Percentiles rank a stretch among this genome's conserved stretches.
phyloP scores from a whole-genome alignment of 2,329 filamentous ascomycete species.

The Ophiostoma australiae region DNA sequence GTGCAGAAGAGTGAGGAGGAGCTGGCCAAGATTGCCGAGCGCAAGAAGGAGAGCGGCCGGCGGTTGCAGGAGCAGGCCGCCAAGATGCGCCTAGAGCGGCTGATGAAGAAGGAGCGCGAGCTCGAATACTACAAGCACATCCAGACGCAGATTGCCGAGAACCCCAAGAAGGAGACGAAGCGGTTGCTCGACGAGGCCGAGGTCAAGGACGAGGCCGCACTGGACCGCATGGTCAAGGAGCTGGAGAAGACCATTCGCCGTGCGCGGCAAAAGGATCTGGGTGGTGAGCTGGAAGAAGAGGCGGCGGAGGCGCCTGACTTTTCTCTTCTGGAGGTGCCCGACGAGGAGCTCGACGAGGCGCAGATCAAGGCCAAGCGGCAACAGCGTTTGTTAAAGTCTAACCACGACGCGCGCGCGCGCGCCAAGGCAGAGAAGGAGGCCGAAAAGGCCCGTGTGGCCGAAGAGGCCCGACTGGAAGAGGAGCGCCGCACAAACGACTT shows the following conservation, averaged over 20 bases:
- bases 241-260: constrained; percentile 86
- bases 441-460: constrained; percentile 76
- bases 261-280: constrained; percentile 88
- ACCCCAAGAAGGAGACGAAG: constrained; percentile 87
- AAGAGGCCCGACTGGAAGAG: constrained; percentile 77
- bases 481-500: constrained; percentile 80
- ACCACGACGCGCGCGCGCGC: constrained; percentile 85
- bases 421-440: constrained; percentile 94
- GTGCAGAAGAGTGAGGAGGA: constrained; percentile 93
- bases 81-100: constrained; percentile 91
- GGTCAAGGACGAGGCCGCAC: constrained; percentile 80
- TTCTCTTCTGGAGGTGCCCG: constrained; percentile 79
- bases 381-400: constrained; percentile 88
- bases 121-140: constrained; percentile 88
- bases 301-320: constrained; percentile 79
- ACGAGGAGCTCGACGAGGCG: constrained; percentile 89
- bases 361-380: constrained; percentile 87
- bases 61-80: constrained; percentile 92
- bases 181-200: constrained; percentile 84
- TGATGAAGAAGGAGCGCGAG: constrained; percentile 94
- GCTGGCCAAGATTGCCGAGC: constrained; percentile 80
- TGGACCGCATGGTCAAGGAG: constrained; percentile 81
- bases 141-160: constrained; percentile 63
- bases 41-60: constrained; percentile 89
- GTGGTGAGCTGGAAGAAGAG: constrained; percentile 52